A percentile compares a stretch with the other conserved stretches of the same genome.
Conservation (phyloP, 2,329 filamentous ascomycete species). For the Rhynchosporium graminicola region DNA sequence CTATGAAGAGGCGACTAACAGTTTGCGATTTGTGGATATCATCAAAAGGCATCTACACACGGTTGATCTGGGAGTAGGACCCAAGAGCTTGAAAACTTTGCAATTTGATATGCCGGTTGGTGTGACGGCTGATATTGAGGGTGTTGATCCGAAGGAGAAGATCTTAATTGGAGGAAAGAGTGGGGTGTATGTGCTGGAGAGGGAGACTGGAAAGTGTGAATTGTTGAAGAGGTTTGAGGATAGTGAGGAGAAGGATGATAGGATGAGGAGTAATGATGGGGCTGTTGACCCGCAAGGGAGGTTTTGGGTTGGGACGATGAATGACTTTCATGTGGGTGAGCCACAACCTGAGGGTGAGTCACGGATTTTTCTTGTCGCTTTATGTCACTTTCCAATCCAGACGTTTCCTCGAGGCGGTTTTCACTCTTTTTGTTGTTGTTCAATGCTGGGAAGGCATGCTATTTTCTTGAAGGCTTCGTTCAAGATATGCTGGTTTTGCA, state of each 20-base stretch:
- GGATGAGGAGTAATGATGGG: conserved; percentile 77
- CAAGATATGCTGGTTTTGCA: background rate
- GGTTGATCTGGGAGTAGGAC: conserved; percentile 65
- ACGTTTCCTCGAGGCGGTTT: too few relatives aligned
- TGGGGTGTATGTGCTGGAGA: conserved; percentile 77
- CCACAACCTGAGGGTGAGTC: conserved; percentile 41
- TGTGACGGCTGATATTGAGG: conserved; percentile 77
- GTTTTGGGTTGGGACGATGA: conserved; percentile 88
- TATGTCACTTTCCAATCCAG: too few relatives aligned
- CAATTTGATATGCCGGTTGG: conserved; percentile 57
- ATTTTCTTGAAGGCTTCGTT: too few relatives aligned
- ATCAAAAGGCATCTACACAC: conserved; percentile 73
- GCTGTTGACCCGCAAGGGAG: conserved; percentile 76
- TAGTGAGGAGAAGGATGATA: conserved; percentile 37
- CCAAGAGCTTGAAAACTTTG: conserved; percentile 30
- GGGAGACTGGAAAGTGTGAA: conserved; percentile 55
- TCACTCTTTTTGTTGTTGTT: too few relatives aligned
- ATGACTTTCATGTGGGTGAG: conserved; percentile 59
- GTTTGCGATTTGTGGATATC: conserved; percentile 80
- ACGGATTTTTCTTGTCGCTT: background rate
- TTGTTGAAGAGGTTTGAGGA: conserved; percentile 53
- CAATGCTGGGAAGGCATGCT: too few relatives aligned
- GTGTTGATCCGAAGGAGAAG: conserved; percentile 60
- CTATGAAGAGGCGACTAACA: conserved; percentile 66
- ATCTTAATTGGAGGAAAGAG: conserved; percentile 80